phyloP scores from a whole-genome alignment of 2,329 filamentous ascomycete species.

The Fusarium sterilihyphosum region DNA sequence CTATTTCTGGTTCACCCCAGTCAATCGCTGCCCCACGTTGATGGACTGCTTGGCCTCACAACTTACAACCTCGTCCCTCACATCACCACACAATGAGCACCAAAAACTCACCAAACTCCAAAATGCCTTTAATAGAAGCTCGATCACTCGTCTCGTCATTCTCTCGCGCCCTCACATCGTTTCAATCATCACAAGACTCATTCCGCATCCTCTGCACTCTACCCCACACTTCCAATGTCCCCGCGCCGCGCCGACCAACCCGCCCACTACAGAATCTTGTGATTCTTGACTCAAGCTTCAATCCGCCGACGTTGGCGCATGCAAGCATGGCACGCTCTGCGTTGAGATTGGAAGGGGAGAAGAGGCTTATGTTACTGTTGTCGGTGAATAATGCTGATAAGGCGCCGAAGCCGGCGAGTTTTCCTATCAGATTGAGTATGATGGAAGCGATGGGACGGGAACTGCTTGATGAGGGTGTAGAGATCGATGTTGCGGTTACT shows the following conservation, averaged over 20 bases:
- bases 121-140: constrained; percentile 37
- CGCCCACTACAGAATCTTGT: constrained; percentile 53
- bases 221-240: constrained; percentile 32
- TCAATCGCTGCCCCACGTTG: neutral
- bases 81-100: constrained; percentile 10
- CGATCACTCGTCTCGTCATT: constrained; percentile 54
- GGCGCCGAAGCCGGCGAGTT: constrained; percentile 71
- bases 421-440: constrained; percentile 74
- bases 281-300: constrained; percentile 74
- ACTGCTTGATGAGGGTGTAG: constrained; percentile 47
- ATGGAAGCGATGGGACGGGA: constrained; percentile 76
- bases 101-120: neutral
- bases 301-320: constrained; percentile 72
- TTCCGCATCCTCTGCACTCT: constrained; percentile 59
- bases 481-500: constrained; percentile 75
- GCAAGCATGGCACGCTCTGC: constrained; percentile 65
- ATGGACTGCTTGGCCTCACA: neutral
- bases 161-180: constrained; percentile 55
- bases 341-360: constrained; percentile 30
- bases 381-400: constrained; percentile 75
- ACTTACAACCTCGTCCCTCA: neutral
- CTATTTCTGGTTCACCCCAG: neutral
- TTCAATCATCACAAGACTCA: constrained; percentile 54
- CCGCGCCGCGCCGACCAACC: constrained; percentile 34
- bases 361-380: constrained; percentile 66